phyloP scores from a whole-genome alignment of 2,329 filamentous ascomycete species.

The Harringtonia aguacate region DNA sequence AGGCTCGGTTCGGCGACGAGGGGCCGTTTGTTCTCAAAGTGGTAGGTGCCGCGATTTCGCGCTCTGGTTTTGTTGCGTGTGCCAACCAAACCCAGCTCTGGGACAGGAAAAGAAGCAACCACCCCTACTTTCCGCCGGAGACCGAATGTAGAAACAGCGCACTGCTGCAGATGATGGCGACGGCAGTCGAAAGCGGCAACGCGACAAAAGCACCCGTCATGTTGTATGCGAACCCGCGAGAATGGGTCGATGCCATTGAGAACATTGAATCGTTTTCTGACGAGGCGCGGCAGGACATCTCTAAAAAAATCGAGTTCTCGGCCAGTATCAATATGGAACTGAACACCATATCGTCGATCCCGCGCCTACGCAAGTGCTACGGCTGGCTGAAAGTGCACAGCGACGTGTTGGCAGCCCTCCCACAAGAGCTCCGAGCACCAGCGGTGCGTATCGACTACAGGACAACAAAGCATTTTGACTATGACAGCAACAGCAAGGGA shows the following conservation, averaged over 20 bases:
- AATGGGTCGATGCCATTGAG: too few species aligned
- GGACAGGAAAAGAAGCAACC: not conserved
- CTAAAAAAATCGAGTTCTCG: too few species aligned
- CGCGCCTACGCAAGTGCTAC: constrained; percentile 1
- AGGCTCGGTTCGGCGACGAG: not conserved
- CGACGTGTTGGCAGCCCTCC: not conserved
- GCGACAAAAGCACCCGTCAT: too few species aligned
- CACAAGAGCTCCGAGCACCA: not conserved
- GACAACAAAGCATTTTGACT: not conserved
- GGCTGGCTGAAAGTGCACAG: constrained; percentile 1
- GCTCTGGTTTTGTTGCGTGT: not conserved
- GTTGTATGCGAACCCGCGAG: too few species aligned
- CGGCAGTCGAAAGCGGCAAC: not conserved
- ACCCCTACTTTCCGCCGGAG: not conserved
- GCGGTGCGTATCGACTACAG: not conserved
- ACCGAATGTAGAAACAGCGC: not conserved
- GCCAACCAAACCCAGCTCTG: not conserved
- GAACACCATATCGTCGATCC: not conserved
- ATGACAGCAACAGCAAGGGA: not conserved
- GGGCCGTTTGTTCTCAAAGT: not conserved
- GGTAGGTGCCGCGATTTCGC: not conserved
- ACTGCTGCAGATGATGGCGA: constrained; percentile 1
- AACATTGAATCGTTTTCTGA: too few species aligned
- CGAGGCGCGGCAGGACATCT: too few species aligned
- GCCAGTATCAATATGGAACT: not conserved